These are phyloP conservation scores for Pelagomonas calceolata DNA, from an alignment of 108 stramenopile genomes.

Conservation along the genomic window DNA sequence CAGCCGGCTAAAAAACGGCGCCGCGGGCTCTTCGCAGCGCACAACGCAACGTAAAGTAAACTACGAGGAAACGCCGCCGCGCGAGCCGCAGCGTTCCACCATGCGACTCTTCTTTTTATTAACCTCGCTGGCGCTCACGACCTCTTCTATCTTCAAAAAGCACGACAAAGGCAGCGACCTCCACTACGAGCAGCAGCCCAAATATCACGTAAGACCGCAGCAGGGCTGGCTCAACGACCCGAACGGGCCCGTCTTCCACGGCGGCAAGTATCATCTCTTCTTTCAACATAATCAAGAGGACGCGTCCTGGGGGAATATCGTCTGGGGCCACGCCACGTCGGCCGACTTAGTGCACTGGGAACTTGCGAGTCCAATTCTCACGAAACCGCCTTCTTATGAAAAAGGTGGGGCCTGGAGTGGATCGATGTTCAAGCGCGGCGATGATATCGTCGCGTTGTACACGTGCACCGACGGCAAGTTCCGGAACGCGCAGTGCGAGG, in stretches of 20 bases:
- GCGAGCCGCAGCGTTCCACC: too few relatives aligned
- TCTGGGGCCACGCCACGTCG: conserved; percentile 3
- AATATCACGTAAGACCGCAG: too few relatives aligned
- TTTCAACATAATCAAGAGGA: conserved; percentile 1
- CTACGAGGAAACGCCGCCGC: too few relatives aligned
- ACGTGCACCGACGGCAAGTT: not conserved
- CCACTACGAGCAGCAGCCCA: too few relatives aligned
- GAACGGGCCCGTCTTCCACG: conserved; percentile 3
- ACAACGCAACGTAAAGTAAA: too few relatives aligned
- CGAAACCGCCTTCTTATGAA: not conserved
- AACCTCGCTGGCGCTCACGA: too few relatives aligned
- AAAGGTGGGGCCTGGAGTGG: conserved; percentile 7
- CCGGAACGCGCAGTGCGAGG: not conserved
- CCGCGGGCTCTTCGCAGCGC: too few relatives aligned
- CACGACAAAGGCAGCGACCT: too few relatives aligned
- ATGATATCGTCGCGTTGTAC: not conserved
- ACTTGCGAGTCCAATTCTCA: not conserved
- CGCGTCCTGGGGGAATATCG: conserved; percentile 6
- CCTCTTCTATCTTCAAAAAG: too few relatives aligned
- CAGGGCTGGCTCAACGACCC: conserved; percentile 13
- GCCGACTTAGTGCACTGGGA: conserved; percentile 1
- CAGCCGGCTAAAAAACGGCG: too few relatives aligned
- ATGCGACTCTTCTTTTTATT: too few relatives aligned
- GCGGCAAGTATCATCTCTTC: conserved; percentile 9
- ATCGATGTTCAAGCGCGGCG: not conserved